Evolutionary conservation across 345 rosid genomes (phyloP), one percentile per base, ranked within the genome.

Genomic region (Aquilaria sinensis): DNA sequence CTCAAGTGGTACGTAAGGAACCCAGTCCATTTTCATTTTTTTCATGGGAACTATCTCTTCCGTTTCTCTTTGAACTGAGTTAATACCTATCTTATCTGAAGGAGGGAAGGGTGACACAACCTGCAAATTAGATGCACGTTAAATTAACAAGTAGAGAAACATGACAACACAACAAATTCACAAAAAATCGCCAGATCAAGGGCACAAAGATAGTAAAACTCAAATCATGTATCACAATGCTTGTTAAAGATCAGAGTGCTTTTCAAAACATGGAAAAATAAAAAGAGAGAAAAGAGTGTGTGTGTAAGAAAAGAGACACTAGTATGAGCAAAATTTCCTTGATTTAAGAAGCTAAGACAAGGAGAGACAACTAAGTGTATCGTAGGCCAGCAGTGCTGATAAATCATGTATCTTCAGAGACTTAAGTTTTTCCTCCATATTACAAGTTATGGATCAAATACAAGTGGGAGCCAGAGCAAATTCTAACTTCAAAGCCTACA

Each of bases 41-140:
- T 83, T 95, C 99, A 95, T 91, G n/a, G 97, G 97, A 79, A 95
- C 65, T 74, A 91, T 91, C 75, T 91, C 97, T 80, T 95, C 99
- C 37, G 67, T 70, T 76, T 87, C 99, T 75, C 92, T 89, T 73
- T 95, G 99, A 81, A 95, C 96, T 8, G 98, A 95, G 60, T 84
- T 95, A 64, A 95, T 87, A 53, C 96, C 99, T 64, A 95, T 91
- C 82, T 87, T 87, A 79, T 95, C 96, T 57, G 99, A 95, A 63
- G 99, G 99, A 23, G 98, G 94, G 58, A 89, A 81, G 64, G 96
- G 94, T 55, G 98, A 90, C 6, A 70, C 86, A 73, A 95, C 77
- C 99, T 95, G 78, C 52, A 76, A 63, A 74, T 23, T 51, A 70
- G 33, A 46, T 31, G 14, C 12, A 65, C 53, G 52, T 43, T 32